These are phyloP conservation scores for Flaveria linearis DNA, from an alignment of 129 eudicot species.

Conservation along the genomic window DNA sequence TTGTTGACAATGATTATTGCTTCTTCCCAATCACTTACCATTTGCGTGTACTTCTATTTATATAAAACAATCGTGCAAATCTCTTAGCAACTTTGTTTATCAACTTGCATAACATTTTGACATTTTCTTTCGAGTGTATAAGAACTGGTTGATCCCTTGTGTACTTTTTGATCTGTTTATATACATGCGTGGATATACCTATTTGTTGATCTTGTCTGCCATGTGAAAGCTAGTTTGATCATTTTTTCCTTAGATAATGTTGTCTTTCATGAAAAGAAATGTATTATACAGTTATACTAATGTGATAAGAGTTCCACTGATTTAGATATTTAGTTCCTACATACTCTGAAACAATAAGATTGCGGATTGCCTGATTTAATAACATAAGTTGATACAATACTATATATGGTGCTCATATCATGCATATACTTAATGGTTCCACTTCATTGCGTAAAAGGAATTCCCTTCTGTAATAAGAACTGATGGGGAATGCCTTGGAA, in stretches of 20 bases:
- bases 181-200: not conserved
- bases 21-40: no score
- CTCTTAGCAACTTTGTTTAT: no score
- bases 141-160: no score
- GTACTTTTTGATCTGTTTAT: not conserved
- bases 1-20: no score
- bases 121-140: no score
- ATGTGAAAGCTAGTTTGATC: conserved; percentile 22
- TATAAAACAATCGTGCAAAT: no score
- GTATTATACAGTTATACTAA: not conserved
- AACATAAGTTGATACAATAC: conserved; percentile 10
- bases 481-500: conserved; percentile 4
- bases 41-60: no score
- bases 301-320: not conserved
- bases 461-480: not conserved
- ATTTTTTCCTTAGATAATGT: not conserved
- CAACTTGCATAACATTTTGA: no score
- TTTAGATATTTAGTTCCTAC: not conserved
- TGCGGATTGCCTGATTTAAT: not conserved
- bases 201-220: not conserved
- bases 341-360: not conserved
- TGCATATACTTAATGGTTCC: conserved; percentile 17
- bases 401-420: conserved; percentile 9
- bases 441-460: not conserved
- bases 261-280: not conserved